Percentiles rank a stretch among this genome's conserved stretches.
phyloP scores from a whole-genome alignment of 176 grass and related monocot genomes.

The Oryza punctata region DNA sequence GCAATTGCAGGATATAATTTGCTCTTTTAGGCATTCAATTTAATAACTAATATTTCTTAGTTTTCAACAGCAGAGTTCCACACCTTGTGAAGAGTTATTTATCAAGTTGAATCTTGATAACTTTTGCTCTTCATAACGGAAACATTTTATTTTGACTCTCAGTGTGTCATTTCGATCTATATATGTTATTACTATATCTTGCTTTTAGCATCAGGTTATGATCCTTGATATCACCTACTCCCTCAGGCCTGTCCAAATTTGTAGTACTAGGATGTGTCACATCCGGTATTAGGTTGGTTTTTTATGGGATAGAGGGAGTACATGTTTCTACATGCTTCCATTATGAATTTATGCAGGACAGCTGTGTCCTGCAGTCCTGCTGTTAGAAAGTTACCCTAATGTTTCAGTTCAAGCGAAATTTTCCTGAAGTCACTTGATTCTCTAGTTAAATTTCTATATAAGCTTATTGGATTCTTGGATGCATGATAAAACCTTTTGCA shows the following conservation, averaged over 20 bases:
- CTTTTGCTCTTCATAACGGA: neutral
- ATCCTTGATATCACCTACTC: neutral
- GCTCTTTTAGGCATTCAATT: neutral
- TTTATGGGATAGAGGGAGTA: no score
- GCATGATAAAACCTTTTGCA: conserved; percentile 44
- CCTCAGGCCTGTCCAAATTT: no score
- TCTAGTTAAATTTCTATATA: neutral
- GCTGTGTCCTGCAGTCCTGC: neutral
- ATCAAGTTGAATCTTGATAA: conserved; percentile 18
- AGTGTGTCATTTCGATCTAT: conserved; percentile 18
- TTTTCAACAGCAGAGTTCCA: neutral
- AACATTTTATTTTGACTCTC: conserved; percentile 15
- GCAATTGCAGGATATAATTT: neutral
- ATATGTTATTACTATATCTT: conserved; percentile 23
- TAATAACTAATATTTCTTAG: conserved; percentile 25
- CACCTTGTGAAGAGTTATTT: neutral
- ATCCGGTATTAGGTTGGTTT: no score
- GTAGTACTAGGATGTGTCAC: no score
- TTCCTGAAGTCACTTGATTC: neutral
- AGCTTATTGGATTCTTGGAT: conserved; percentile 28
- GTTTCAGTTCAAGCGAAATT: neutral
- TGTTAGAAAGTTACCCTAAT: neutral
- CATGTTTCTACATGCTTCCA: neutral
- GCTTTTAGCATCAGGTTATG: conserved; percentile 13
- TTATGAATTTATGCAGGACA: neutral